These are phyloP conservation scores for Trichaptum fuscoviolaceum DNA, from an alignment of 768 basidiomycete genomes.

Conservation along the genomic window DNA sequence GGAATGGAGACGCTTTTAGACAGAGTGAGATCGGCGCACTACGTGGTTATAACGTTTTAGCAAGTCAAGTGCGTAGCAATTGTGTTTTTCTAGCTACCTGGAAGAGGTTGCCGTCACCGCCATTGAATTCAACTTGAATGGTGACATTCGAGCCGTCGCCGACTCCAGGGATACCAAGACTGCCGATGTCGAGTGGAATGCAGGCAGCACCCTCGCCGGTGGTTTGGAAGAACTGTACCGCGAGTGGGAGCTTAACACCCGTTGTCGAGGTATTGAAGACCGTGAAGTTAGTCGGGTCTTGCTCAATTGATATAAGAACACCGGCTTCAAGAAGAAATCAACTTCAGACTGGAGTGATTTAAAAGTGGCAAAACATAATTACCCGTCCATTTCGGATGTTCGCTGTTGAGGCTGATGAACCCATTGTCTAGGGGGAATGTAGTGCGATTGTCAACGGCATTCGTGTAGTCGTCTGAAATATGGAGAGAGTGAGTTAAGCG, in stretches of 20 bases:
- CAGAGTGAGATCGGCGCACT: constrained; percentile 81
- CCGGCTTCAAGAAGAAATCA: constrained; percentile 34
- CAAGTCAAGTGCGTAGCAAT: not conserved
- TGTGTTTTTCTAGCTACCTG: constrained; percentile 40
- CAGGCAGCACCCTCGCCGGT: constrained; percentile 60
- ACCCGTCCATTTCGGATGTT: constrained; percentile 62
- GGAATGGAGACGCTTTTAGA: constrained; percentile 47
- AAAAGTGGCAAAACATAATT: constrained; percentile 17
- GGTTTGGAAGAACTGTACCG: constrained; percentile 44
- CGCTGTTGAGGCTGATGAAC: constrained; percentile 57
- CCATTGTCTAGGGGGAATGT: constrained; percentile 64
- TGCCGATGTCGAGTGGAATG: constrained; percentile 56
- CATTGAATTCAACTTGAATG: constrained; percentile 59
- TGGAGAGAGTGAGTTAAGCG: not conserved
- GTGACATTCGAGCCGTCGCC: constrained; percentile 68
- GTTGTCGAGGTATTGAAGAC: constrained; percentile 48
- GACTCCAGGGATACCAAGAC: constrained; percentile 43
- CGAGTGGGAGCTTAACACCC: constrained; percentile 26
- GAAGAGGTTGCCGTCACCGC: constrained; percentile 68
- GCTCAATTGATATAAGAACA: constrained; percentile 47
- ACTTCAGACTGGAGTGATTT: not conserved
- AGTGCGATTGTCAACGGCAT: constrained; percentile 49
- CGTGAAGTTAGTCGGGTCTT: constrained; percentile 56
- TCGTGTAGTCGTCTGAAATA: constrained; percentile 55
- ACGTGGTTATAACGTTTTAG: constrained; percentile 7